Conservation (phyloP, 2,329 filamentous ascomycete genomes). For the Penicillium verrucosum region DNA sequence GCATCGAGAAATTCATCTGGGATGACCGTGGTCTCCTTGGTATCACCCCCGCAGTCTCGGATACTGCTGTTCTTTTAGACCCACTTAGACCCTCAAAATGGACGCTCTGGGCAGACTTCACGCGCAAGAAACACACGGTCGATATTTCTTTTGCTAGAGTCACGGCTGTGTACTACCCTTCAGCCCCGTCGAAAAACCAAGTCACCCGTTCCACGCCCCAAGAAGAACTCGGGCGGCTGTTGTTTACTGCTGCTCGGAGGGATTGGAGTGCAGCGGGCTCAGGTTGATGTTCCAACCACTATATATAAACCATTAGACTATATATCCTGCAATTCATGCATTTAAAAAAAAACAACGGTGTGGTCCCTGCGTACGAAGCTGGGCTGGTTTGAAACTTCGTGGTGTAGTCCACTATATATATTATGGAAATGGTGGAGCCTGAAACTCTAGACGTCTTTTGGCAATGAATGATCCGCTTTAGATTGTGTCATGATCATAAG, state of each 20-base stretch:
- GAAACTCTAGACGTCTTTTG: not conserved
- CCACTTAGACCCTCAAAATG: not conserved
- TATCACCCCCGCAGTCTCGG: constrained; percentile 17
- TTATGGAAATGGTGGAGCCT: not conserved
- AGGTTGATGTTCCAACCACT: not conserved
- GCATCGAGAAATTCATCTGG: constrained; percentile 37
- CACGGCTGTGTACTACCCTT: constrained; percentile 17
- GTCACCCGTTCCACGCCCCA: constrained; percentile 13
- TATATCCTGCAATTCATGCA: not conserved
- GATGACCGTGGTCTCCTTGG: constrained; percentile 34
- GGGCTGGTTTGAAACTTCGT: not conserved
- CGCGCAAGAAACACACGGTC: constrained; percentile 19
- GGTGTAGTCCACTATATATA: not conserved
- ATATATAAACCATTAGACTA: not conserved
- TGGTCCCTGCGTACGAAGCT: not conserved
- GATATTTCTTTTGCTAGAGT: constrained; percentile 29
- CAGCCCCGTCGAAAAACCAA: constrained; percentile 9
- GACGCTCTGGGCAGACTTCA: constrained; percentile 23
- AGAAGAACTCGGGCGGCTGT: constrained; percentile 32
- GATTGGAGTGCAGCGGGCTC: constrained; percentile 32
- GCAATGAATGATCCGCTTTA: not conserved
- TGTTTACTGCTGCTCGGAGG: constrained; percentile 37
- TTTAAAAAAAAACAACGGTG: no score
- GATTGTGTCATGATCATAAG: constrained; percentile 3
- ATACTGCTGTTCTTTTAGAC: constrained; percentile 1